A percentile compares a stretch with the other conserved stretches of the same genome.
Evolutionary conservation across 352 stramenopile species (phyloP).

Genomic region (Pythium vanterpoolii): DNA sequence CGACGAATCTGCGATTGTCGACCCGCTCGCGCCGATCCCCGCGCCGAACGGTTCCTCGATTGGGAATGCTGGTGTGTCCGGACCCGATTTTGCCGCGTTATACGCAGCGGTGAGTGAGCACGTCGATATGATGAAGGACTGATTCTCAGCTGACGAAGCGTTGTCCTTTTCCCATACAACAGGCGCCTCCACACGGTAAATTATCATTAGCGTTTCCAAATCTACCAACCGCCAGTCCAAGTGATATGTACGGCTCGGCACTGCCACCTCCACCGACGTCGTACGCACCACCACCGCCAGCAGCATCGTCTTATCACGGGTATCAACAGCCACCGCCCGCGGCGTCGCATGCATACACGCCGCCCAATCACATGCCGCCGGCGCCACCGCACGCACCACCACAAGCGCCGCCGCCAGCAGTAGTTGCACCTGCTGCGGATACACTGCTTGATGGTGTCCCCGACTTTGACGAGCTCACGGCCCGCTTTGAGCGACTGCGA

Average conservation of each 20-base stretch:
- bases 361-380: not conserved
- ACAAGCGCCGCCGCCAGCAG: conserved; percentile 1
- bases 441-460: conserved; percentile 39
- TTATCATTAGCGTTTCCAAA: conserved; percentile 43
- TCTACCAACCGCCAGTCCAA: conserved; percentile 25
- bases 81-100: conserved; percentile 73
- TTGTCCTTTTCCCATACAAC: not conserved
- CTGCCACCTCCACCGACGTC: conserved; percentile 11
- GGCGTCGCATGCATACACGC: conserved; percentile 3
- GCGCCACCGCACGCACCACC: conserved; percentile 9
- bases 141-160: no score
- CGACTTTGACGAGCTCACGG: conserved; percentile 93
- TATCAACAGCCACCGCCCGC: conserved; percentile 9
- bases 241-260: conserved; percentile 10
- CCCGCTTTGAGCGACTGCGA: conserved; percentile 89
- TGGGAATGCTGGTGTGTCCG: conserved; percentile 70
- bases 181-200: conserved; percentile 45
- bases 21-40: conserved; percentile 85
- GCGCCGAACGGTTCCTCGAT: conserved; percentile 88
- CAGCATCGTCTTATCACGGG: conserved; percentile 9
- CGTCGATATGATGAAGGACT: no score
- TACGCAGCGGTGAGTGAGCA: conserved; percentile 65
- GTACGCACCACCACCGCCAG: conserved; percentile 3
- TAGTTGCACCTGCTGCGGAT: conserved; percentile 7
- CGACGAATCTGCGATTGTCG: conserved; percentile 62